Conservation (phyloP, 177 flowering plant genomes). For the Vitis hybrid region DNA sequence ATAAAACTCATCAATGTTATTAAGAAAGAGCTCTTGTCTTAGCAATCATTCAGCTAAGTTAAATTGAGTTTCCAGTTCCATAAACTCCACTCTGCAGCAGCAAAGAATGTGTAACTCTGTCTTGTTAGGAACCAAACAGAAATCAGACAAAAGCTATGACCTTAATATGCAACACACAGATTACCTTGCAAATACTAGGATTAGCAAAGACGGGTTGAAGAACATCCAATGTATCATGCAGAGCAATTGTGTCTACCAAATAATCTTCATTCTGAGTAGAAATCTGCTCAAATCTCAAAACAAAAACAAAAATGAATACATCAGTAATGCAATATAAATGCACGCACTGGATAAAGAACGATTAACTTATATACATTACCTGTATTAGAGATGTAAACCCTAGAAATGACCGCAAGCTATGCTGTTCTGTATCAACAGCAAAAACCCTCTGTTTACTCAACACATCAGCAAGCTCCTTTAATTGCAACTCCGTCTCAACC, state of each 20-base stretch:
- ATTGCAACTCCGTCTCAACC: conserved; percentile 63
- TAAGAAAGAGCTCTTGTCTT: no score
- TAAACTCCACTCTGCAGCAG: no score
- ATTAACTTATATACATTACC: conserved; percentile 29
- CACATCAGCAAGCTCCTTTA: conserved; percentile 54
- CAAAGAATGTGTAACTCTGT: no score
- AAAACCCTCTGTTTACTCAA: conserved; percentile 65
- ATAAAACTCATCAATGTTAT: neutral
- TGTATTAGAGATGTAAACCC: conserved; percentile 91
- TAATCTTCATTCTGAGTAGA: conserved; percentile 80
- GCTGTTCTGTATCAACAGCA: conserved; percentile 95
- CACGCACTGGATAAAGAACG: neutral
- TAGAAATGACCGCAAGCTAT: conserved; percentile 77
- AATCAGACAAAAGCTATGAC: no score
- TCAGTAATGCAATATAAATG: neutral
- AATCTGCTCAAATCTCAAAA: conserved; percentile 42
- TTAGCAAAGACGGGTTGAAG: conserved; percentile 77
- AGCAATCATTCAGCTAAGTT: no score
- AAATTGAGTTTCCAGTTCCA: no score
- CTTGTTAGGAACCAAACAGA: no score
- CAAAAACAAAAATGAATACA: neutral
- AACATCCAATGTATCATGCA: conserved; percentile 76
- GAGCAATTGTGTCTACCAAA: conserved; percentile 78
- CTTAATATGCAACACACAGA: no score
- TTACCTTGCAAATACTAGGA: conserved; percentile 83